Base-by-base conservation (phyloP, 2,329 filamentous ascomycete species). In the Aspergillus fijiensis region DNA sequence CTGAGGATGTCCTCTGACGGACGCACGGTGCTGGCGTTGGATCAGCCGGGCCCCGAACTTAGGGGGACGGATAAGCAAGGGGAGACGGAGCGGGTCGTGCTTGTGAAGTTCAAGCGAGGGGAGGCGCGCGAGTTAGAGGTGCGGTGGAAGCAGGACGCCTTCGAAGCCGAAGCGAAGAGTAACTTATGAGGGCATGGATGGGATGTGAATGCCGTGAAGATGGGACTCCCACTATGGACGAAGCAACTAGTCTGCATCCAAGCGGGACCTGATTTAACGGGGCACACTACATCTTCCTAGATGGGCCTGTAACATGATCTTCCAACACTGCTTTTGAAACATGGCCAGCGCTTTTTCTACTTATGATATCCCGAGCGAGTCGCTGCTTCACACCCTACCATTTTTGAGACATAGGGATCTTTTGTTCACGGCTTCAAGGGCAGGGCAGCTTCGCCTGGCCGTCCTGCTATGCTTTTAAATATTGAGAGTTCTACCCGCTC, bases 91-190 rank as follows among this genome's bases (percentile, higher is more conserved):
- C 80, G 82, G 67, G 83, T 86, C 52, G 80, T 87, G 27, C 74
- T 85, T 21, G 82, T 85, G 7, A 80, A 79, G 52, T 87, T 87
- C 59, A 79, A 73, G 64, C 82, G 83, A 58, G 84, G 85, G 60
- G 83, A 83, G 19, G 83, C 84, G 23, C 76, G 83, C 63, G 77
- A 85, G 63, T 76, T 88, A 42, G 81, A 83, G 60, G 81, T 88
- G 21, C 69, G 69, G 35, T 77, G 72, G 74, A 76, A 71, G 63
- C 77, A 80, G 60, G 84, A 86, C 57, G 73, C 83, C 0, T 65
- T 83, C 45, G 65, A 62, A 48, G 73, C 68, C 42, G 65, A 62
- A 45, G 73, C 69, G 57, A 76, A 71, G 58, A 70, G 69, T 58
- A 16, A 16, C 2, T 3, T 45, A 45, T 45, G 39, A 45, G n/a